Evolutionary conservation across 345 rosid species (phyloP).

Genomic region (Rhodamnia argentea): DNA sequence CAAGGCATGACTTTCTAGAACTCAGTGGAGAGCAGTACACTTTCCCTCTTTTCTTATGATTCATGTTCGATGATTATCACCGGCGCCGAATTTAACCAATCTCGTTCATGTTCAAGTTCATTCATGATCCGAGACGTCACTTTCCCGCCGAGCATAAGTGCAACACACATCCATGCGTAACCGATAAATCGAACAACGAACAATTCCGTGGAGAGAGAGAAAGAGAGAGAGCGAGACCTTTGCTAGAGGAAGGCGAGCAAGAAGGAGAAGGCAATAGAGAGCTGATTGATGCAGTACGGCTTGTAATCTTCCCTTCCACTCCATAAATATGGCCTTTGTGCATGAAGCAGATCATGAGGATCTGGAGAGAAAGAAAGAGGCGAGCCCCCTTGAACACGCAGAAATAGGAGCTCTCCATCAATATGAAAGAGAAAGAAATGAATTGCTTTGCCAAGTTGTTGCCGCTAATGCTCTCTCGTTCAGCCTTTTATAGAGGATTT

Average conservation of each 20-base stretch:
- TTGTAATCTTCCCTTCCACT: not conserved
- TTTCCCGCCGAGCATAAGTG: too few relatives aligned
- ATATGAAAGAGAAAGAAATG: not conserved
- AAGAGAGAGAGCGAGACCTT: not conserved
- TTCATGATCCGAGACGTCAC: not conserved
- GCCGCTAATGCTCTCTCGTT: not conserved
- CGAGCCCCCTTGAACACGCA: not conserved
- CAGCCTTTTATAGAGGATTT: not conserved
- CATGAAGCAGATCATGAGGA: not conserved
- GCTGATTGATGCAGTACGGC: not conserved
- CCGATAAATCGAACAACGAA: too few relatives aligned
- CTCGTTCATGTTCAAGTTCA: not conserved
- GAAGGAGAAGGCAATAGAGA: not conserved
- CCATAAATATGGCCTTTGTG: not conserved
- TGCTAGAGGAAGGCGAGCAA: not conserved
- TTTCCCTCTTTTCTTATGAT: too few relatives aligned
- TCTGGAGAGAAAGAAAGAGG: not conserved
- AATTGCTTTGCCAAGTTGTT: not conserved
- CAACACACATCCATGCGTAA: too few relatives aligned
- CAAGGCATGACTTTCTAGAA: too few relatives aligned
- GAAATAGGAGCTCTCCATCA: not conserved
- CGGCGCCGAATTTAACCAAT: not conserved
- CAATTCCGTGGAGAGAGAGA: not conserved
- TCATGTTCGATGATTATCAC: not conserved
- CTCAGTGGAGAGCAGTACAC: too few relatives aligned